Base-by-base conservation (phyloP, 495 filamentous ascomycete genomes). In the Lepraria neglecta region DNA sequence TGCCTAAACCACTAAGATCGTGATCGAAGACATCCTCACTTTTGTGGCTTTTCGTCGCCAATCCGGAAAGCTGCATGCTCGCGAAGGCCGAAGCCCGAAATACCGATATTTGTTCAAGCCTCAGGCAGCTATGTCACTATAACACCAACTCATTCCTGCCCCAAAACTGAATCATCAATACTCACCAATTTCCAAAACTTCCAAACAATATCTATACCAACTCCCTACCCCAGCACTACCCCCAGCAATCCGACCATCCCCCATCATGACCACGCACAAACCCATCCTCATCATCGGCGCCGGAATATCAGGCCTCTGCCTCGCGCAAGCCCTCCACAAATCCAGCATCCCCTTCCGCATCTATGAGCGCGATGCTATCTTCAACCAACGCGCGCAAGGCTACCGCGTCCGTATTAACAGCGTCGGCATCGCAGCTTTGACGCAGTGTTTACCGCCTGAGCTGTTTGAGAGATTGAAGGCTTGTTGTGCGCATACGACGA, bases 261-360 rank as follows among this genome's bases (percentile, higher is more conserved):
- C 6, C 9, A 38, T 27, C 12, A 28, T 30, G 4, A 78, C 79
- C 58, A 42, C 15, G 3, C 35, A 40, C 5, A 24, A 28, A 3
- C 81, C 78, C 50, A 72, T 82, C 38, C 77, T 82, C 56, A 82
- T 82, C 59, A 75, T 80, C 10, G 78, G 80, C 57, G 79, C 73
- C 4, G 81, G 80, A 48, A 63, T 83, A 44, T 66, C 76, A 5
- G 79, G 79, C 7, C 76, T 84, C 10, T 66, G 80, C 3, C 68
- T 82, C 3, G 80, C 74, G 4, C 80, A 78, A 59, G 76, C 76
- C 7, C 75, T 83, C 27, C 73, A 64, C 9, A 72, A 64, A 10
- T 69, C 76, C 52, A 60, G 61, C 0, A 78, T 81, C 24, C 79
- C 80, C n/a, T 82, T 79, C 69, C 67, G 62, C 15, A 69, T 83